phyloP scores from a whole-genome alignment of 441 rosid genomes.

The Populus hybrid region DNA sequence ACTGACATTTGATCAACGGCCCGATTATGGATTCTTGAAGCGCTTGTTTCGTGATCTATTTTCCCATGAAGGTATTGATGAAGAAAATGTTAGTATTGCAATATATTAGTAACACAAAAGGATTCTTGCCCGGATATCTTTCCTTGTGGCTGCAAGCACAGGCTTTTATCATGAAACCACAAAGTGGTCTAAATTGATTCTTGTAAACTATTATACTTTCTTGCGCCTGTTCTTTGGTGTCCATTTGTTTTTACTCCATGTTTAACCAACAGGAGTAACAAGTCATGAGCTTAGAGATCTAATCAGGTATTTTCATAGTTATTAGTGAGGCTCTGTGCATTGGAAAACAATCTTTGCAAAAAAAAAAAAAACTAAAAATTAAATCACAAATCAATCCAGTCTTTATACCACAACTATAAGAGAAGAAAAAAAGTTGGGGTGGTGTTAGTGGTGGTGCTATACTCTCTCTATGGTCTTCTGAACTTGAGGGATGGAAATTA shows the following conservation, averaged over 20 bases:
- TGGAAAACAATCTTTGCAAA: not conserved
- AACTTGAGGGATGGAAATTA: not conserved
- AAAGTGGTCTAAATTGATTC: not conserved
- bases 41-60: conserved; percentile 80
- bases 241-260: not conserved
- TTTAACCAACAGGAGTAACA: not conserved
- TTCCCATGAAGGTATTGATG: conserved; percentile 59
- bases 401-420: too few relatives aligned
- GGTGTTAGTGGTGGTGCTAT: not conserved
- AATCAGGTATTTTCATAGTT: not conserved
- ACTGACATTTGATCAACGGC: conserved; percentile 77
- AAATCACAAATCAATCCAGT: not conserved
- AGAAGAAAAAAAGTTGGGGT: too few relatives aligned
- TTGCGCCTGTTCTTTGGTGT: not conserved
- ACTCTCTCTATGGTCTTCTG: not conserved
- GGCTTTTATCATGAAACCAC: not conserved
- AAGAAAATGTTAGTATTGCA: not conserved
- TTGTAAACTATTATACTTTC: not conserved
- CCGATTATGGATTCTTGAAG: conserved; percentile 92
- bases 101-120: not conserved
- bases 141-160: not conserved
- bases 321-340: not conserved
- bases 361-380: too few relatives aligned
- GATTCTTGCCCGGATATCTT: not conserved
- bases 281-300: not conserved